These are phyloP conservation scores for Penicillium crustosum DNA, from an alignment of 2,329 filamentous ascomycete genomes.

Conservation along the genomic window DNA sequence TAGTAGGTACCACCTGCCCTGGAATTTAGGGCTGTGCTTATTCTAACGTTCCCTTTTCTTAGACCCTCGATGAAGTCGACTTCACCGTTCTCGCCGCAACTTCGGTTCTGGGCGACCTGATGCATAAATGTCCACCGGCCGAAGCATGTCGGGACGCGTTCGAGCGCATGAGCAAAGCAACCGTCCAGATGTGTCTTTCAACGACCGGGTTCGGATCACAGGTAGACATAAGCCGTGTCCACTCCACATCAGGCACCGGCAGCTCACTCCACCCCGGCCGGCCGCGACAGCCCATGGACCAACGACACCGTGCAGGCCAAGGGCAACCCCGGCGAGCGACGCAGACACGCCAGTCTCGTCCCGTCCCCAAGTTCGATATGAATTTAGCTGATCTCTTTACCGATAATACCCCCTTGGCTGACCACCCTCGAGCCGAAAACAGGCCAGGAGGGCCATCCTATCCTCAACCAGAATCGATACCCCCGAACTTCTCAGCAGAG, in stretches of 20 bases:
- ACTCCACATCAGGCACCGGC: conserved; percentile 18
- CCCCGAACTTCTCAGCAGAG: conserved; percentile 26
- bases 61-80: conserved; percentile 92
- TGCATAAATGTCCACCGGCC: conserved; percentile 91
- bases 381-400: conserved; percentile 54
- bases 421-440: conserved; percentile 32
- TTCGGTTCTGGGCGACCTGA: conserved; percentile 85
- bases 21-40: not conserved
- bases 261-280: conserved; percentile 16
- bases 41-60: conserved; percentile 11
- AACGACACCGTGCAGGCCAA: conserved; percentile 25
- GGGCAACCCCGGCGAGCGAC: conserved; percentile 33
- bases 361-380: conserved; percentile 59
- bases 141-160: conserved; percentile 95
- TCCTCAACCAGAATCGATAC: conserved; percentile 26
- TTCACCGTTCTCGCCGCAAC: conserved; percentile 92
- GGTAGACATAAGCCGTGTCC: conserved; percentile 30
- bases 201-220: conserved; percentile 73
- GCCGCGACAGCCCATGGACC: conserved; percentile 23
- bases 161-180: conserved; percentile 90
- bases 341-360: conserved; percentile 43
- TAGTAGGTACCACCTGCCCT: conserved; percentile 60
- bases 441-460: conserved; percentile 30
- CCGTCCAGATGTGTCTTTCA: conserved; percentile 89
- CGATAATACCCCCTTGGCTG: conserved; percentile 43